These are phyloP conservation scores for Corymbia calophylla DNA, from an alignment of 441 rosid species.

Conservation along the genomic window DNA sequence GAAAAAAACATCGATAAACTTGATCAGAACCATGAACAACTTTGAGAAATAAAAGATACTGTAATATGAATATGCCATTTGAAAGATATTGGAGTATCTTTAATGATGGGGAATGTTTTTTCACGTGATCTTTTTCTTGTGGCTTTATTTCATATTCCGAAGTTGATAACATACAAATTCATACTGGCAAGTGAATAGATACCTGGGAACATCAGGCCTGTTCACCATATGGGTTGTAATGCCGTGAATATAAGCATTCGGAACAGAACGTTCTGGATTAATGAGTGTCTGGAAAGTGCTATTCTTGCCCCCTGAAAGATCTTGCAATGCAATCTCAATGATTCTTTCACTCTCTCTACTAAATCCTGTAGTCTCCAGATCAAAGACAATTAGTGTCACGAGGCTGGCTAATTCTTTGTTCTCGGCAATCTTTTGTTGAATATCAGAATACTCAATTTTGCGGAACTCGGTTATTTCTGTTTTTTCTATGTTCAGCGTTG, in stretches of 20 bases:
- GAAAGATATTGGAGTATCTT: neutral
- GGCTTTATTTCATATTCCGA: neutral
- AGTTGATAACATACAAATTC: neutral
- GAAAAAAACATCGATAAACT: neutral
- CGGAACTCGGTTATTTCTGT: conserved; percentile 19
- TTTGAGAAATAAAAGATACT: neutral
- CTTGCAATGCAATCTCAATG: conserved; percentile 77
- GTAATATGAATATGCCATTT: neutral
- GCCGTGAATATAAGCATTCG: conserved; percentile 52
- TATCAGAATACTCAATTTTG: conserved; percentile 27
- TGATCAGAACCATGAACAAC: neutral
- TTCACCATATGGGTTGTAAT: conserved; percentile 67
- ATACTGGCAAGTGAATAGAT: neutral
- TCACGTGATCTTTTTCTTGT: neutral
- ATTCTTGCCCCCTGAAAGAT: conserved; percentile 74
- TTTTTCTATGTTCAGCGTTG: conserved; percentile 23
- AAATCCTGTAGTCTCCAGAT: conserved; percentile 80
- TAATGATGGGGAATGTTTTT: neutral
- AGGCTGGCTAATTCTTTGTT: conserved; percentile 43
- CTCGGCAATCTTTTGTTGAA: conserved; percentile 43
- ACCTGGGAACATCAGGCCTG: conserved; percentile 81
- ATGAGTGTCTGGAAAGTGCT: conserved; percentile 82
- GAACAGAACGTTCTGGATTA: conserved; percentile 52
- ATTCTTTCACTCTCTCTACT: conserved; percentile 43
- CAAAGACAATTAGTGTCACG: conserved; percentile 52